These are phyloP conservation scores for Diaporthe citrichinensis DNA, from an alignment of 2,329 filamentous ascomycete species.

Conservation along the genomic window DNA sequence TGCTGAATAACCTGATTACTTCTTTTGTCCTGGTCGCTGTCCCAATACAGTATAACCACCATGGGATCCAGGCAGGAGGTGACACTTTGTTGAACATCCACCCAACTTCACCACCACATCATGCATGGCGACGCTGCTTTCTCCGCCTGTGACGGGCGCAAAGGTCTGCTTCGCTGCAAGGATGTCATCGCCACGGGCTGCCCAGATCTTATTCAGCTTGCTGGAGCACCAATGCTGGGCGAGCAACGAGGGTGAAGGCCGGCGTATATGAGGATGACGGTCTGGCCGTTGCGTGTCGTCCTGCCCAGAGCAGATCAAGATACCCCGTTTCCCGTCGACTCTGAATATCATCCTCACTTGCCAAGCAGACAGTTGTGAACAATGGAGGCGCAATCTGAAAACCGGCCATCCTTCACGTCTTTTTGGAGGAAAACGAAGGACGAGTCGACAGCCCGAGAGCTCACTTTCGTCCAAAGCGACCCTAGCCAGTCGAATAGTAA, in stretches of 20 bases:
- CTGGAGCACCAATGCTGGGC: constrained; percentile 18
- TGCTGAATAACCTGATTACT: constrained; percentile 38
- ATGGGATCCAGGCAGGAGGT: constrained; percentile 8
- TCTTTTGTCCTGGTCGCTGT: constrained; percentile 35
- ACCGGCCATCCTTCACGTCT: constrained; percentile 61
- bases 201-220: constrained; percentile 34
- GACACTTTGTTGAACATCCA: constrained; percentile 27
- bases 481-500: constrained; percentile 42
- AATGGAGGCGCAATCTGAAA: constrained; percentile 40
- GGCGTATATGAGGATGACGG: constrained; percentile 33
- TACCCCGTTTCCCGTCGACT: neutral
- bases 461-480: constrained; percentile 54
- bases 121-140: constrained; percentile 12
- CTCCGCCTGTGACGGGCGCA: constrained; percentile 16
- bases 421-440: constrained; percentile 63
- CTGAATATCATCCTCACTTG: neutral
- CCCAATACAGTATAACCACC: constrained; percentile 31
- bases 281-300: constrained; percentile 16
- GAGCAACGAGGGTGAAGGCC: constrained; percentile 8
- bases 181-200: constrained; percentile 31
- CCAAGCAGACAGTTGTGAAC: neutral
- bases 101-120: constrained; percentile 30
- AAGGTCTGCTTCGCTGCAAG: constrained; percentile 23
- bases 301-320: neutral
- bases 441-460: constrained; percentile 49